Evolutionary conservation across 148 eudicot genomes (phyloP).

Genomic region (Drosera capensis): DNA sequence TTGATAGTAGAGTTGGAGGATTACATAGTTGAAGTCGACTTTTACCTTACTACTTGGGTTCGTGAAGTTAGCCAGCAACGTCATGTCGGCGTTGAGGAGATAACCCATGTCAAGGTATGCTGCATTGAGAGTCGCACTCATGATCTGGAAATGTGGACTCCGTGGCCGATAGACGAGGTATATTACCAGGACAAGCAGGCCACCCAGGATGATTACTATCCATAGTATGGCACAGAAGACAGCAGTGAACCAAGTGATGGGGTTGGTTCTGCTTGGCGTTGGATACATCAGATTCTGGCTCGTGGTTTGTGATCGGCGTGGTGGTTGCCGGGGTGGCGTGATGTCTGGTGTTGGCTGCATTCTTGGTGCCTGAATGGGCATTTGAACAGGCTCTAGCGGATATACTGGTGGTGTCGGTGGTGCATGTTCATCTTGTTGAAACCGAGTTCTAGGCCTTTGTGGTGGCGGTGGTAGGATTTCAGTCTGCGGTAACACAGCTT

Average conservation of each 20-base stretch:
- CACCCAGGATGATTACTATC: constrained; percentile 53
- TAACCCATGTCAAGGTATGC: constrained; percentile 75
- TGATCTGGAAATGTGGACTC: constrained; percentile 49
- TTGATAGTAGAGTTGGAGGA: constrained; percentile 30
- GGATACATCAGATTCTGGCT: constrained; percentile 19
- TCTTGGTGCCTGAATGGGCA: not conserved
- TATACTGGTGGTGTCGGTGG: constrained; percentile 2
- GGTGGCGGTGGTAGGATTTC: constrained; percentile 3
- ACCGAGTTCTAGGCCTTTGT: constrained; percentile 5
- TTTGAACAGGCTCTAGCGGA: constrained; percentile 3
- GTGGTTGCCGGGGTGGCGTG: constrained; percentile 4
- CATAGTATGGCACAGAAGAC: constrained; percentile 55
- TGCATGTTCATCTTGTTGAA: not conserved
- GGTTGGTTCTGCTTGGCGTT: constrained; percentile 24
- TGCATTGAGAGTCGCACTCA: constrained; percentile 48
- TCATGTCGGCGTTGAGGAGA: constrained; percentile 56
- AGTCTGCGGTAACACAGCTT: not conserved
- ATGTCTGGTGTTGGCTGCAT: constrained; percentile 2
- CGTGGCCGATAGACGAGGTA: constrained; percentile 58
- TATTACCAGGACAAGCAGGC: constrained; percentile 52
- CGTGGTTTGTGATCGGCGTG: constrained; percentile 3
- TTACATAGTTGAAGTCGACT: constrained; percentile 44
- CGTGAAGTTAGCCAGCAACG: constrained; percentile 60
- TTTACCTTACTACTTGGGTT: constrained; percentile 58
- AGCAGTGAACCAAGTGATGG: constrained; percentile 48